Base-by-base conservation (phyloP, 495 filamentous ascomycete genomes). In the Talaromyces liani region DNA sequence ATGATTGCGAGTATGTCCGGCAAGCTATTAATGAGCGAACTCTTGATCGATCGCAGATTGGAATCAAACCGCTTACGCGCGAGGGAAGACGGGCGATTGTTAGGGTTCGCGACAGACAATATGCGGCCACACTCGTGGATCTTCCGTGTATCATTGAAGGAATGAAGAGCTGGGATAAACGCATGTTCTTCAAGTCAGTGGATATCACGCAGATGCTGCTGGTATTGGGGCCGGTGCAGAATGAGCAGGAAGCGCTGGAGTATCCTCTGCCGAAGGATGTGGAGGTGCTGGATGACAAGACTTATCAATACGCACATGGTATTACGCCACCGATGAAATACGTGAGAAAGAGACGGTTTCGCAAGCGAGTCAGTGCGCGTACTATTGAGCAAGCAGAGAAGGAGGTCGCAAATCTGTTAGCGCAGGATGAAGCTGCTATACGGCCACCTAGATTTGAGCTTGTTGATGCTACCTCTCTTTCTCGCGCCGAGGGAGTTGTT, bases 151-250 rank as follows among this genome's bases (percentile, higher is more conserved):
- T 99, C 63, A 85, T 96, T 2, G 94, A 99, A 74, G 89, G 87
- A 8, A 95, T 95, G 87, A 99, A 99, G 77, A 93, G 88, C 60
- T 97, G 94, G 88, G 94, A 98, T 69, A 88, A 87, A 71, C 91
- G 88, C 64, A 84, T 87, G 24, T 94, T 92, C 85, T 92, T 92
- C 79, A 99, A 99, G 76, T 89, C 88, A 4, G 90, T 90, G 3
- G 95, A 99, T 75, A 86, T 99, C 7, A 94, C 88, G 64, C 95
- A 99, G 79, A 96, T 99, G 91, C 80, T 98, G 3, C 75, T 95
- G 33, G 89, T 97, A 0, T 82, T 93, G 62, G 89, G 89, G 3
- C 77, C 70, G 34, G 85, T 96, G 25, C 68, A 80, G 10, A 86
- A 74, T 58, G 93, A 98, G 64, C 79, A 86, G 8, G 90, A 95